Evolutionary conservation across 1,139 yeast species (phyloP), one percentile per base, ranked within the genome.

Genomic region (Hemisphaericaspora xylanilytica): DNA sequence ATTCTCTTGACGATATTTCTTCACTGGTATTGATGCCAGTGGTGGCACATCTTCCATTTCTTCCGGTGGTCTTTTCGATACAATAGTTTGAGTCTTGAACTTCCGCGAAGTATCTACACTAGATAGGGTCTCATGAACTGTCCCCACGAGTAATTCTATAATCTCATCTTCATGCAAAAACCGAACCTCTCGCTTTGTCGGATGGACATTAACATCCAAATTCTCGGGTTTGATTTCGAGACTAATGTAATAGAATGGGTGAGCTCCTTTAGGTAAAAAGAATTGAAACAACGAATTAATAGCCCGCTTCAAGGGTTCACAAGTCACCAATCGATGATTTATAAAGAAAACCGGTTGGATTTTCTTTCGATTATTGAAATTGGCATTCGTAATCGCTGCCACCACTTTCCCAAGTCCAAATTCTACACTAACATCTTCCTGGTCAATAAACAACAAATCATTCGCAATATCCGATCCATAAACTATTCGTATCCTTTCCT

Each of bases 151-250:
- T 17, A 58, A 49, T 30, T 83, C 89, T 6, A 87, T 74, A 16
- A 94, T 86, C 54, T 89, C 97, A 39, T 85, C 95, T 53, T 94
- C 97, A 55, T 81, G 62, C 27, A 92, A 64, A 56, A 94, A 89
- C 36, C 95, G 63, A 1, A 94, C 97, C 52, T 92, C 97, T 39
- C 94, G 72, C 52, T 92, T 92, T 0, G 98, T 92, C 0, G 99
- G 99, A 55, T 94, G 98, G 8, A 94, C 81, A 57, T 92, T 92
- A 9, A 92, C 98, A 57, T 92, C 99, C 11, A 92, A 70, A 43
- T 83, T 81, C 25, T 64, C 66, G 0, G 97, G 86, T 14, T 71
- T 67, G 5, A 92, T 78, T 28, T 69, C 68, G 16, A 92, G 57
- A 34, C 87, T 73, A 39, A 92, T 47, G 59, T 89, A 92, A 1